Evolutionary conservation across 208 protist species (phyloP).

Genomic region (Sergeia podlipaevii): DNA sequence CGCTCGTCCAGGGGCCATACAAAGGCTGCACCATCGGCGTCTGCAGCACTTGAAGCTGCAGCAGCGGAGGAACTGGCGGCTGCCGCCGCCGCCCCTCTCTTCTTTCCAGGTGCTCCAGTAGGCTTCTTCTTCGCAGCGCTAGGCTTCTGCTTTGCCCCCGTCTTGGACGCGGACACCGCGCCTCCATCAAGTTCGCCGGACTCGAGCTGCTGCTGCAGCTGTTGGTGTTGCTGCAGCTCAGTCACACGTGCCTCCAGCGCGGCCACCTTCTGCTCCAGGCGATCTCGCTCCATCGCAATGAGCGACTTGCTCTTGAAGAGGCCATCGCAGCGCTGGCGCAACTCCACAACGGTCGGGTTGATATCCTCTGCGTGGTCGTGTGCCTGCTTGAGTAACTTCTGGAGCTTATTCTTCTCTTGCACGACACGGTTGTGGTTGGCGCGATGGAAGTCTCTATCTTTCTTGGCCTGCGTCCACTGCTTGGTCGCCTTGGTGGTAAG

Average conservation of each 20-base stretch:
- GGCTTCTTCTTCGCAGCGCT: not conserved
- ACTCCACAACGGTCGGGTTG: constrained; percentile 76
- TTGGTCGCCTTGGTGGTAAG: constrained; percentile 66
- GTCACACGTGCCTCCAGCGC: constrained; percentile 64
- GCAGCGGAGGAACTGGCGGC: constrained; percentile 2
- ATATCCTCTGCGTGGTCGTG: constrained; percentile 69
- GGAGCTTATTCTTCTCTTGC: constrained; percentile 80
- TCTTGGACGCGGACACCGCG: not conserved
- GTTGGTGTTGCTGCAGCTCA: constrained; percentile 34
- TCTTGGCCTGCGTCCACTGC: constrained; percentile 78
- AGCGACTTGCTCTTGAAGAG: constrained; percentile 83
- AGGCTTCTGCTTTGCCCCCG: not conserved
- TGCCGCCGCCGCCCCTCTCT: not conserved
- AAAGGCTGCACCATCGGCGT: constrained; percentile 32
- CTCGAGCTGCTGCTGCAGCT: constrained; percentile 10
- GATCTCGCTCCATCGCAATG: constrained; percentile 76
- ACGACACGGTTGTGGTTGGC: constrained; percentile 84
- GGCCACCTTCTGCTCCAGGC: constrained; percentile 47
- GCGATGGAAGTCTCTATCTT: constrained; percentile 90
- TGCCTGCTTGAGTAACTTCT: constrained; percentile 68
- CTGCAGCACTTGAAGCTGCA: constrained; percentile 6
- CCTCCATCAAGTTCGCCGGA: not conserved
- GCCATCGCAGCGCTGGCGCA: constrained; percentile 74
- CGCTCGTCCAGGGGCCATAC: constrained; percentile 75
- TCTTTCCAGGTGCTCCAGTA: not conserved